These are phyloP conservation scores for Rhynchosporium agropyri DNA, from an alignment of 2,329 filamentous ascomycete genomes.

Conservation along the genomic window DNA sequence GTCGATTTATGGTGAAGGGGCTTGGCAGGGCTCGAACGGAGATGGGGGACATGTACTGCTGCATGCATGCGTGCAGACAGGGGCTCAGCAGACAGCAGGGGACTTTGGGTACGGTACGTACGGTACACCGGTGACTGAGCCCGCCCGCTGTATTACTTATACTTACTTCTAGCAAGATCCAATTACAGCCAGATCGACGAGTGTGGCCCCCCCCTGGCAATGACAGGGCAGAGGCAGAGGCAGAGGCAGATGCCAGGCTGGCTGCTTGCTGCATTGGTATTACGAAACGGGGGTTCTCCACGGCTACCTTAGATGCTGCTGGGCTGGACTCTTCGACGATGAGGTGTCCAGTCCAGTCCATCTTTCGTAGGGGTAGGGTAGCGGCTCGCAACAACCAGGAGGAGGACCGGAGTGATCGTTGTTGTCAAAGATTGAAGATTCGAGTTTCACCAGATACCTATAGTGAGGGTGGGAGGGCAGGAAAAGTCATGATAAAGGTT, in stretches of 20 bases:
- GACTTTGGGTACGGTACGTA: conserved; percentile 12
- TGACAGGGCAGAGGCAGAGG: background rate
- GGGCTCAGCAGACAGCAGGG: background rate
- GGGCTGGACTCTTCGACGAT: background rate
- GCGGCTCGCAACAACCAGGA: no score
- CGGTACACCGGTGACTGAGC: conserved; percentile 18
- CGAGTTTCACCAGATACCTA: no score
- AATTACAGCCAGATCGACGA: conserved; percentile 33
- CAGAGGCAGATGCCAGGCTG: conserved; percentile 15
- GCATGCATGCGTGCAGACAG: no score
- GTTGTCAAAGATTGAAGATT: no score
- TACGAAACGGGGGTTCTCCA: conserved; percentile 19
- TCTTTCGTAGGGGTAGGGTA: no score
- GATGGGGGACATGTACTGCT: no score
- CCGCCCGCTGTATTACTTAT: background rate
- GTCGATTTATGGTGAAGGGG: no score
- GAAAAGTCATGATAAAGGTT: no score
- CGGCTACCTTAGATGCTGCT: conserved; percentile 4
- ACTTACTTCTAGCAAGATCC: conserved; percentile 17
- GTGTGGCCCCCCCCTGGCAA: conserved; percentile 9
- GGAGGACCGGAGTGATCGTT: no score
- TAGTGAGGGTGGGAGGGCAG: no score
- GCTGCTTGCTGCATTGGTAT: conserved; percentile 2
- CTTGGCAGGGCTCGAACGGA: no score
- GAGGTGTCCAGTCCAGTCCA: background rate